A percentile compares a stretch with the other conserved stretches of the same genome.
Conservation (phyloP, 2,329 filamentous ascomycete genomes). For the Scedosporium minutisporum region DNA sequence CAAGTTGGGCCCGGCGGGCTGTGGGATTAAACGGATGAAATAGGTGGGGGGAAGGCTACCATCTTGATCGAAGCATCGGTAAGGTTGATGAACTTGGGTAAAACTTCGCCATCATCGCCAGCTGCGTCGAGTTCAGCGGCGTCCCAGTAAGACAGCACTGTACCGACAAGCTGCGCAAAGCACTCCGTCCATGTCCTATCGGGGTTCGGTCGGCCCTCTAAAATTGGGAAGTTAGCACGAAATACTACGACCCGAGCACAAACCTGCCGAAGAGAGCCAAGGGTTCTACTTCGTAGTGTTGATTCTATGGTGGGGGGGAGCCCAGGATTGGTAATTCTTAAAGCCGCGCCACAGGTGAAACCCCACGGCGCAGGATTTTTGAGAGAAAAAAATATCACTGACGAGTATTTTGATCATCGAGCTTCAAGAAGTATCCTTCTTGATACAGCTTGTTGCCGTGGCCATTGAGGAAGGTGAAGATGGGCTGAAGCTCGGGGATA, state of each 20-base stretch:
- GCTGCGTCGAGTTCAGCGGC: slow-evolving; percentile 82
- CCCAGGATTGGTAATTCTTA: too few relatives aligned
- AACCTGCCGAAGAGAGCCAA: not conserved
- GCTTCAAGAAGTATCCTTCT: slow-evolving; percentile 93
- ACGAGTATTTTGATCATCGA: slow-evolving; percentile 92
- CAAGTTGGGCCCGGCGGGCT: too few relatives aligned
- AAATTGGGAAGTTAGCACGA: slow-evolving; percentile 10
- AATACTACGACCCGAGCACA: too few relatives aligned
- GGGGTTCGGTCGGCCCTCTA: slow-evolving; percentile 76
- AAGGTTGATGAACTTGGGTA: slow-evolving; percentile 90
- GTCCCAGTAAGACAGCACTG: slow-evolving; percentile 92
- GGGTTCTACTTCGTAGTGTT: not conserved
- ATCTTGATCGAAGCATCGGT: slow-evolving; percentile 98
- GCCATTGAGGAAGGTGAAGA: slow-evolving; percentile 89
- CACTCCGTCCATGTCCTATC: slow-evolving; percentile 93
- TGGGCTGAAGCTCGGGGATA: slow-evolving; percentile 83
- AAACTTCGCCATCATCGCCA: slow-evolving; percentile 72
- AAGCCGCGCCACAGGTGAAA: too few relatives aligned
- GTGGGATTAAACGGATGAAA: not conserved
- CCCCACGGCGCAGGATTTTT: not conserved
- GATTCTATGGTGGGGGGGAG: too few relatives aligned
- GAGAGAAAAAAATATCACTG: not conserved
- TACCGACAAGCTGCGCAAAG: slow-evolving; percentile 93
- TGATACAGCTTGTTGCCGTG: slow-evolving; percentile 96
- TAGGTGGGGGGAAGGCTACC: slow-evolving; percentile 43